Percentiles rank a stretch among this genome's conserved stretches.
phyloP scores from a whole-genome alignment of 306 rosid species.

The Cercis canadensis region DNA sequence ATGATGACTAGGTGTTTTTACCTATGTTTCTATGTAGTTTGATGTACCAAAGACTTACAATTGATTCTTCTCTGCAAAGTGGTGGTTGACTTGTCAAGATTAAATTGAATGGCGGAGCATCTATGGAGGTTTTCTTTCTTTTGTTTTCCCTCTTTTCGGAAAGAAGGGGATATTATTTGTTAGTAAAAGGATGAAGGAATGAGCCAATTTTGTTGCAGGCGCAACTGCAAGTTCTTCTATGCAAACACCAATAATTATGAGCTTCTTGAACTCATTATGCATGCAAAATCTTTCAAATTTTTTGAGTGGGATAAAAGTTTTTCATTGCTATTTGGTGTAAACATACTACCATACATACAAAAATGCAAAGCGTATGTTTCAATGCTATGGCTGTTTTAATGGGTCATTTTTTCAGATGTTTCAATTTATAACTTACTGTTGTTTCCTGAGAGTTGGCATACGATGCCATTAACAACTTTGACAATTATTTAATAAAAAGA shows the following conservation, averaged over 20 bases:
- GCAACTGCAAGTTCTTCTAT: not conserved
- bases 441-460: too few relatives aligned
- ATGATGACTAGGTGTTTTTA: not conserved
- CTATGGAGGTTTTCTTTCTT: too few relatives aligned
- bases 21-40: not conserved
- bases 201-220: conserved; percentile 40
- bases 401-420: too few relatives aligned
- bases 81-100: not conserved
- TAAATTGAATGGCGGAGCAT: not conserved
- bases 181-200: not conserved
- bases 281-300: not conserved
- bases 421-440: too few relatives aligned
- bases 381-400: too few relatives aligned
- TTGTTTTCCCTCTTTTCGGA: too few relatives aligned
- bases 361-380: too few relatives aligned
- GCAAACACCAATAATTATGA: conserved; percentile 24
- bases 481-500: too few relatives aligned
- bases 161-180: too few relatives aligned
- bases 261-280: not conserved
- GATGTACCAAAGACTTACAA: not conserved
- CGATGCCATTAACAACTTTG: too few relatives aligned
- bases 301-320: conserved; percentile 16
- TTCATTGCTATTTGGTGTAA: not conserved
- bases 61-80: not conserved
- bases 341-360: not conserved